Conservation (phyloP, 108 stramenopile genomes). For the Fragilariopsis cylindrus region DNA sequence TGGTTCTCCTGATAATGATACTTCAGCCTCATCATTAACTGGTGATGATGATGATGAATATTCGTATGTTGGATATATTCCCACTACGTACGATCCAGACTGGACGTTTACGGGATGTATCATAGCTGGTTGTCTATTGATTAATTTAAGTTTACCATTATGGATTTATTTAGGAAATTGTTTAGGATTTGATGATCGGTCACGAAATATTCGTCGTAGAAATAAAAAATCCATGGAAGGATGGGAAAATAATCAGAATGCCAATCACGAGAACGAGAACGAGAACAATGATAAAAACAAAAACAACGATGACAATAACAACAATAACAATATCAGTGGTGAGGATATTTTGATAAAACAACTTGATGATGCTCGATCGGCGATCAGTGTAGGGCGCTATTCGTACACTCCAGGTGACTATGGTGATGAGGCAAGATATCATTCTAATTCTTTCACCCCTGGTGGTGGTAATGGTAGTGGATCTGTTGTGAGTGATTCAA, state of each 20-base stretch:
- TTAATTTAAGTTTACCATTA: conserved; percentile 19
- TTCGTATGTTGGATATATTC: conserved; percentile 22
- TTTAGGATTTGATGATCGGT: not conserved
- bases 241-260: not conserved
- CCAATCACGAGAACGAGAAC: not conserved
- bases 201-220: not conserved
- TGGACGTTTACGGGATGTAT: conserved; percentile 25
- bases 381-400: not conserved
- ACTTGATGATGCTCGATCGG: not conserved
- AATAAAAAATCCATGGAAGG: not conserved
- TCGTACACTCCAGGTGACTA: not conserved
- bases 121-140: conserved; percentile 11
- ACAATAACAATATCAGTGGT: not conserved
- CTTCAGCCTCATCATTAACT: too few relatives aligned
- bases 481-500: not conserved
- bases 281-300: not conserved
- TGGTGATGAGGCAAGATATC: too few relatives aligned
- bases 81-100: conserved; percentile 42
- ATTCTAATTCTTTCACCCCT: too few relatives aligned
- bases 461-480: not conserved
- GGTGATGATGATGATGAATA: not conserved
- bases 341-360: conserved; percentile 7
- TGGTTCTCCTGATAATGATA: too few relatives aligned
- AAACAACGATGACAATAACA: not conserved
- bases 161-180: conserved; percentile 7